Percentiles rank a stretch among this genome's conserved stretches.
phyloP scores from a whole-genome alignment of 345 rosid species.

The Salix brachista region DNA sequence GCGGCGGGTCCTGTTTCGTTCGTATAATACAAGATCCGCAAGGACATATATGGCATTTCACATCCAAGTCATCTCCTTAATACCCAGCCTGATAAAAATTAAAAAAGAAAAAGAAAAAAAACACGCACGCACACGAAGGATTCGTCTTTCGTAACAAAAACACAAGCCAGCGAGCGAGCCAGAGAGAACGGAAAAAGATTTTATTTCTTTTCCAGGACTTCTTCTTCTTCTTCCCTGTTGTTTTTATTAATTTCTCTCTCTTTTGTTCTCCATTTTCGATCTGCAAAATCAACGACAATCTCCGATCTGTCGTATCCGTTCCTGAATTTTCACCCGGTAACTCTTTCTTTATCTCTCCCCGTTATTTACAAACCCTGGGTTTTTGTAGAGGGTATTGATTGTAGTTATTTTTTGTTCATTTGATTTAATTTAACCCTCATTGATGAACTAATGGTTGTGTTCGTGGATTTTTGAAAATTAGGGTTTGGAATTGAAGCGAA shows the following conservation, averaged over 20 bases:
- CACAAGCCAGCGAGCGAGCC: not conserved
- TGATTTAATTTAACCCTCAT: conserved; percentile 27
- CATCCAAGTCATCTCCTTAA: not conserved
- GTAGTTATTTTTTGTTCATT: not conserved
- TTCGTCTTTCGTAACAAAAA: not conserved
- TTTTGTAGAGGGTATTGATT: not conserved
- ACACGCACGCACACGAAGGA: not conserved
- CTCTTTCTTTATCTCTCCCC: not conserved
- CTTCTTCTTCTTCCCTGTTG: not conserved
- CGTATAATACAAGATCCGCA: not conserved
- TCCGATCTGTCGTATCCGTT: not conserved
- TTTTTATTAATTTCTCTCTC: not conserved
- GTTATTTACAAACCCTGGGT: not conserved
- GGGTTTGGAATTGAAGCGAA: conserved; percentile 37
- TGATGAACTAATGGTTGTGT: conserved; percentile 19
- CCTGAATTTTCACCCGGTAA: not conserved
- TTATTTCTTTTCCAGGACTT: not conserved
- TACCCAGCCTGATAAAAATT: not conserved
- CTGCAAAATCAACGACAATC: not conserved
- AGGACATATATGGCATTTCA: not conserved
- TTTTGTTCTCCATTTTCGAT: not conserved
- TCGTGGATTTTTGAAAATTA: conserved; percentile 20
- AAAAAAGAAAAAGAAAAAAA: not conserved
- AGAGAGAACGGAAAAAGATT: not conserved
- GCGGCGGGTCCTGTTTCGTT: not conserved